These are phyloP conservation scores for Brassica incana DNA, from an alignment of 345 rosid genomes.

Conservation along the genomic window DNA sequence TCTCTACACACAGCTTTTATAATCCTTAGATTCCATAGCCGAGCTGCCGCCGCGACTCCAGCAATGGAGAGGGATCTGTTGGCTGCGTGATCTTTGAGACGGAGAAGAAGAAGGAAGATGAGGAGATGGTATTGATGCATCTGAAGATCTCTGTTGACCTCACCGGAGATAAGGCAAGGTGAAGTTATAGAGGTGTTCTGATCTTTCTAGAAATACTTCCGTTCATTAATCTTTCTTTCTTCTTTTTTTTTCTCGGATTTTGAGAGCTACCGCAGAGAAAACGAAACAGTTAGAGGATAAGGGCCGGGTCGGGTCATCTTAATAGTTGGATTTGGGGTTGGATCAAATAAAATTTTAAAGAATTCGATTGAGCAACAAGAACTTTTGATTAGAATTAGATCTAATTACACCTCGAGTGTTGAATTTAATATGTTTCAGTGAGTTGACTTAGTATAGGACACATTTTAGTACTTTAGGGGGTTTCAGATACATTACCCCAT, in stretches of 20 bases:
- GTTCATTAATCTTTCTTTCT: conserved; percentile 4
- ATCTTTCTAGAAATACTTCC: conserved; percentile 29
- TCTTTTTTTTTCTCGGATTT: not conserved
- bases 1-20: conserved; percentile 33
- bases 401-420: too few relatives aligned
- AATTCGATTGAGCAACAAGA: too few relatives aligned
- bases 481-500: too few relatives aligned
- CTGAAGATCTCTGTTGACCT: conserved; percentile 37
- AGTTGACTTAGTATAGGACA: too few relatives aligned
- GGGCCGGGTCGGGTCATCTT: too few relatives aligned
- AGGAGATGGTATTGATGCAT: conserved; percentile 28
- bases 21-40: conserved; percentile 37
- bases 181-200: conserved; percentile 35
- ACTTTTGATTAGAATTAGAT: too few relatives aligned
- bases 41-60: not conserved
- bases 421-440: too few relatives aligned
- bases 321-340: too few relatives aligned
- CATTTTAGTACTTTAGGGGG: too few relatives aligned
- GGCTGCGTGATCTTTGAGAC: conserved; percentile 9
- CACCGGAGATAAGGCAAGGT: conserved; percentile 27
- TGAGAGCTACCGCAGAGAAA: too few relatives aligned
- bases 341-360: too few relatives aligned
- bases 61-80: conserved; percentile 8
- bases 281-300: too few relatives aligned
- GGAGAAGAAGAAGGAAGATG: conserved; percentile 5